Percentiles rank a stretch among this genome's conserved stretches.
phyloP scores from a whole-genome alignment of 371 early-diverging fungal species.

The Catenaria anguillulae region DNA sequence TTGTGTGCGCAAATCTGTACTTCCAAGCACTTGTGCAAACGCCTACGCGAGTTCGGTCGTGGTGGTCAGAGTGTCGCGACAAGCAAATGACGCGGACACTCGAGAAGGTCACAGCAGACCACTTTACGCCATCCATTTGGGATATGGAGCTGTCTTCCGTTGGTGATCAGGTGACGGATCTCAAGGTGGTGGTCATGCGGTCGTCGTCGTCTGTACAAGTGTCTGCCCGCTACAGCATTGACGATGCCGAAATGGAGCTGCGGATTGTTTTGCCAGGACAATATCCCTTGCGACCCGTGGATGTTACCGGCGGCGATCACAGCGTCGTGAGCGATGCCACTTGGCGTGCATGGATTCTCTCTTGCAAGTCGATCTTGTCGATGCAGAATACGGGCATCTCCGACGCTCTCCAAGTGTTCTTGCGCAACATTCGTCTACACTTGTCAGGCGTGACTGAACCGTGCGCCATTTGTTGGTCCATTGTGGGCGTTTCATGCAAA shows the following conservation, averaged over 20 bases:
- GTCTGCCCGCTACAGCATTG: constrained; percentile 58
- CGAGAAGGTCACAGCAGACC: constrained; percentile 42
- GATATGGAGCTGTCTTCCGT: constrained; percentile 42
- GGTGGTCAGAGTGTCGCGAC: constrained; percentile 71
- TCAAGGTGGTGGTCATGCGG: constrained; percentile 45
- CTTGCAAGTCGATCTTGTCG: constrained; percentile 56
- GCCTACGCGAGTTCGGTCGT: constrained; percentile 57
- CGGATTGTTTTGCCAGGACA: constrained; percentile 56
- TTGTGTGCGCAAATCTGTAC: constrained; percentile 59
- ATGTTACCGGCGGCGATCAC: constrained; percentile 59
- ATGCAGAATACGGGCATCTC: constrained; percentile 63
- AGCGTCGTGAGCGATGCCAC: constrained; percentile 68
- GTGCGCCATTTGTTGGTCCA: constrained; percentile 90
- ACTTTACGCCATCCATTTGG: constrained; percentile 50
- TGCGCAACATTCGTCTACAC: constrained; percentile 69
- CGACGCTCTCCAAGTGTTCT: constrained; percentile 61
- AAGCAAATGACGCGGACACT: constrained; percentile 56
- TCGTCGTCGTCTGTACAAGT: constrained; percentile 48
- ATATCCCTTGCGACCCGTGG: constrained; percentile 69
- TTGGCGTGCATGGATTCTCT: constrained; percentile 83
- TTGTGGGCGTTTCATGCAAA: constrained; percentile 72
- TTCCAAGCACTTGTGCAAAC: constrained; percentile 41
- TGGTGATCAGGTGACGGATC: constrained; percentile 25
- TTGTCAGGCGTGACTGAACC: constrained; percentile 80
- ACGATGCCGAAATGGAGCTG: constrained; percentile 74